A percentile compares a stretch with the other conserved stretches of the same genome.
Conservation (phyloP, 441 rosid genomes). For the Theobroma grandiflorum region DNA sequence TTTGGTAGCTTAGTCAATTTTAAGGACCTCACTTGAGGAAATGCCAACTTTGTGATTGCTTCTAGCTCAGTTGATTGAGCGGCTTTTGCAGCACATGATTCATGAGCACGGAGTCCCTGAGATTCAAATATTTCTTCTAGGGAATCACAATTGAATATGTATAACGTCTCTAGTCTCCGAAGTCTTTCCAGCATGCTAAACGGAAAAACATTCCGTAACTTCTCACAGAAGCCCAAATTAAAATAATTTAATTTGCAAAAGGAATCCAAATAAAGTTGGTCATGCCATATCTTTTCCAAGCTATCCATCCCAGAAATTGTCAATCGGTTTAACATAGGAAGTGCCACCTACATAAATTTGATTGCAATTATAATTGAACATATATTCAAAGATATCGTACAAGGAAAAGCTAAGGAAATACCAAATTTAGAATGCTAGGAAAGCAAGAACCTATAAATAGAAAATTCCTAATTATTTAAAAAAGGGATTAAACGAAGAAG, state of each 20-base stretch:
- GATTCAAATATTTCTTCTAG: conserved; percentile 6
- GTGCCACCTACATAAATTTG: not conserved
- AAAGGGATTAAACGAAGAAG: not conserved
- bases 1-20: not conserved
- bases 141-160: not conserved
- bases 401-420: not conserved
- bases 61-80: not conserved
- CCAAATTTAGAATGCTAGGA: not conserved
- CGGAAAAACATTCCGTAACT: not conserved
- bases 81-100: not conserved
- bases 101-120: not conserved
- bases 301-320: not conserved
- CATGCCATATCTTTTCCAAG: conserved; percentile 17
- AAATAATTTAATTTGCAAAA: not conserved
- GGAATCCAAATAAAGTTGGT: not conserved
- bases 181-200: conserved; percentile 7
- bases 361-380: conserved; percentile 1
- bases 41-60: not conserved
- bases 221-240: not conserved
- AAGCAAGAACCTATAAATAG: not conserved
- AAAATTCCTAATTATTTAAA: not conserved
- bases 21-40: not conserved
- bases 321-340: not conserved
- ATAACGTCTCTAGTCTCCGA: not conserved
- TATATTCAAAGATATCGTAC: not conserved